Conservation (phyloP, 2,329 filamentous ascomycete species). For the Gremmenia infestans region DNA sequence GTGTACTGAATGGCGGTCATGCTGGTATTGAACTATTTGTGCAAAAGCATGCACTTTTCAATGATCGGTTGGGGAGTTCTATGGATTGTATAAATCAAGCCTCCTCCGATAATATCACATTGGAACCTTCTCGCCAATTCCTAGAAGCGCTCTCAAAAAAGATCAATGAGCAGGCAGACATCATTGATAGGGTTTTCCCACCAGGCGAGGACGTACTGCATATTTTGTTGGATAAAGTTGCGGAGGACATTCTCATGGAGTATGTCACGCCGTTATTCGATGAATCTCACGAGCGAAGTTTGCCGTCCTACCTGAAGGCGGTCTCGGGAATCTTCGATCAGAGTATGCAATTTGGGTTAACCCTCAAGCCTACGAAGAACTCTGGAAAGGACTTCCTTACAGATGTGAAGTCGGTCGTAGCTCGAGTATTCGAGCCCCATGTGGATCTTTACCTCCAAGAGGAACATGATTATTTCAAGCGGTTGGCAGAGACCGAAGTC, state of each 20-base stretch:
- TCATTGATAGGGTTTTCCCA: constrained; percentile 78
- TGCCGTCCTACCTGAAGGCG: constrained; percentile 75
- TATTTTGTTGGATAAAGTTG: constrained; percentile 74
- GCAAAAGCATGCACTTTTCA: constrained; percentile 80
- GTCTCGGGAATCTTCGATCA: constrained; percentile 87
- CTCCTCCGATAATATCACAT: constrained; percentile 60
- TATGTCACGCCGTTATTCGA: constrained; percentile 84
- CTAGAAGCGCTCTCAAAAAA: constrained; percentile 70
- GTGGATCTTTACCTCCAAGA: constrained; percentile 91
- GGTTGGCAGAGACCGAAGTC: constrained; percentile 71
- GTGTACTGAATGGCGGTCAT: constrained; percentile 73
- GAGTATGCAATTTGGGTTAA: constrained; percentile 69
- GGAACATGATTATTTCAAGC: constrained; percentile 81
- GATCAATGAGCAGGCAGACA: constrained; percentile 73
- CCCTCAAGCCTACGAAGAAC: constrained; percentile 61
- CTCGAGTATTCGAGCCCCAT: constrained; percentile 81
- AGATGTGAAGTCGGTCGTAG: constrained; percentile 62
- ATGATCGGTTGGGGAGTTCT: constrained; percentile 66
- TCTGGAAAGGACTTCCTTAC: constrained; percentile 56
- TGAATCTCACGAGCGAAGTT: constrained; percentile 72
- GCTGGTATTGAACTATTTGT: constrained; percentile 81
- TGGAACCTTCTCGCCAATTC: constrained; percentile 77
- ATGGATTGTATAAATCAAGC: constrained; percentile 75
- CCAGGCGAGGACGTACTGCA: constrained; percentile 68
- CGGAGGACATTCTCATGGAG: constrained; percentile 76